Evolutionary conservation across 1,139 yeast genomes (phyloP), one percentile per base, ranked within the genome.

Genomic region (Suhomyces yuchorum): DNA sequence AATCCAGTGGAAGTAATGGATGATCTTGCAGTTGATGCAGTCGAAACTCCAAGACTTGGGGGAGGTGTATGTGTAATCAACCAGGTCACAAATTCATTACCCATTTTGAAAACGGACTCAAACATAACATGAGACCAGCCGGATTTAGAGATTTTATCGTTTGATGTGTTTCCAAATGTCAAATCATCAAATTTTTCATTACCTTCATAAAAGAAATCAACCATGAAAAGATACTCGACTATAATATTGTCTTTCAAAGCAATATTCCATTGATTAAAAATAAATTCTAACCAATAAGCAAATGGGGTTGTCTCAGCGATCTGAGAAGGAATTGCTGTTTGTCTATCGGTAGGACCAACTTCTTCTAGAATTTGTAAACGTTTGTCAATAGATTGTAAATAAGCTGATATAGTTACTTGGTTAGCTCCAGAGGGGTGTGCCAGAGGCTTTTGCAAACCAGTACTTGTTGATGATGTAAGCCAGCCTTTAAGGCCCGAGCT

Each of bases 241-340:
- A 85, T 76, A 15, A 85, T 81, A 64, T 90, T 91, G 60, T 90
- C 96, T 24, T 85, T 66, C 8, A 91, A 63, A 0, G 96, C 93
- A 35, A 84, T 67, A 51, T 85, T 83, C 70, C 90, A 82, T 57
- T 87, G 88, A 49, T 86, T 74, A 63, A 84, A 89, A 0, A 87
- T 83, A 50, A 81, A 80, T 59, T 91, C 97, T 49, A 87, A 70
- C 80, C 86, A 82, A 58, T 84, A 84, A 8, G 79, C 71, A 55
- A 80, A 74, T 3, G 84, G 84, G 35, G 84, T 83, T 9, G 85
- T 80, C 64, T 90, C 96, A 0, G 97, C 96, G 34, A 89, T 87
- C 60, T 87, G 95, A 0, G 95, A 88, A 5, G 90, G 83, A 67
- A 91, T 83, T 0, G 88, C 91, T 1, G 86, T 76, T 40, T 80